A percentile compares a stretch with the other conserved stretches of the same genome.
Evolutionary conservation across 441 rosid species (phyloP).

Genomic region (Codiaeum variegatum): DNA sequence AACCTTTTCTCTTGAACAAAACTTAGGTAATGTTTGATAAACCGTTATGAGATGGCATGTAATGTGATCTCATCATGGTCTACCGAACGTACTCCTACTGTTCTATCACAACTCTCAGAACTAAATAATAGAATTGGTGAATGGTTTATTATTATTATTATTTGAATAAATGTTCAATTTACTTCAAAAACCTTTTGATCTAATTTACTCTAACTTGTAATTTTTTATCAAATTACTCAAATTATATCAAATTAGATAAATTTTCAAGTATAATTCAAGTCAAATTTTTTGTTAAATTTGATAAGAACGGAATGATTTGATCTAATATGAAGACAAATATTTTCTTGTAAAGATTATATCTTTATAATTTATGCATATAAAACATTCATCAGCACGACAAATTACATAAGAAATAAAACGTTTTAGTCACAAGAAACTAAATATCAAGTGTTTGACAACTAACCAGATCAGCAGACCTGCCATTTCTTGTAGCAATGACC

Average conservation of each 20-base stretch:
- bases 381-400: not conserved
- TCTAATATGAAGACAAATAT: not conserved
- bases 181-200: no score
- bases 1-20: constrained; percentile 28
- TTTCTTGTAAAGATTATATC: not conserved
- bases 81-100: no score
- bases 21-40: no score
- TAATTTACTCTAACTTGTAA: no score
- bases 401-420: not conserved
- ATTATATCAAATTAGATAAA: no score
- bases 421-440: constrained; percentile 23
- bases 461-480: constrained; percentile 74
- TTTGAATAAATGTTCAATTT: no score
- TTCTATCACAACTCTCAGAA: constrained; percentile 19
- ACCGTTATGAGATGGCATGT: no score
- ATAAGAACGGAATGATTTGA: no score
- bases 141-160: not conserved
- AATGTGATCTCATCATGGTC: no score
- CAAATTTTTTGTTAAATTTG: no score
- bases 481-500: constrained; percentile 46
- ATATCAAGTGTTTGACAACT: constrained; percentile 76
- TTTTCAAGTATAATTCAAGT: no score
- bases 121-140: constrained; percentile 18
- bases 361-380: not conserved
- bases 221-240: no score